Evolutionary conservation across 345 rosid genomes (phyloP).

Genomic region (Cochlearia excelsa): DNA sequence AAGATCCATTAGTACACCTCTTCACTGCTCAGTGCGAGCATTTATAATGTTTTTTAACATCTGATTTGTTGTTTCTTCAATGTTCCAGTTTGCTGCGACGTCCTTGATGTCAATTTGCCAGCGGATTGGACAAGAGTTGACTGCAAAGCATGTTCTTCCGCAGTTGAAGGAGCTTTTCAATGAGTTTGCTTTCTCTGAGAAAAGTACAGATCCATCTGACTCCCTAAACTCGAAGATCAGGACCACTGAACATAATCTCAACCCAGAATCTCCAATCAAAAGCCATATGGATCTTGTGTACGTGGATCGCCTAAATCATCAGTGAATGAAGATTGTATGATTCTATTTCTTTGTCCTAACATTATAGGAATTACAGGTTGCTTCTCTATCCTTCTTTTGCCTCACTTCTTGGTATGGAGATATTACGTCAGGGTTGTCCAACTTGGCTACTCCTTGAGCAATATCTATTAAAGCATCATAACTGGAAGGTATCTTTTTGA

Average conservation of each 20-base stretch:
- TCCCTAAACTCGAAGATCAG: conserved; percentile 49
- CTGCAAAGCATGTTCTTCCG: conserved; percentile 81
- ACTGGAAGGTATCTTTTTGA: conserved; percentile 75
- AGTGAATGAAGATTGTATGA: conserved; percentile 6
- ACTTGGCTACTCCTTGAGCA: conserved; percentile 97
- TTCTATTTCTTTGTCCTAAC: conserved; percentile 26
- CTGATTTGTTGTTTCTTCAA: conserved; percentile 22
- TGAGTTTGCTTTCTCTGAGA: conserved; percentile 93
- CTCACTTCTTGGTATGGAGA: conserved; percentile 90
- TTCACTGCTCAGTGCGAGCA: conserved; percentile 16
- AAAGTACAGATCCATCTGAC: conserved; percentile 44
- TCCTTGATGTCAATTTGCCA: conserved; percentile 73
- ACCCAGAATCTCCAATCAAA: conserved; percentile 60
- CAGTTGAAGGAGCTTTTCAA: conserved; percentile 86
- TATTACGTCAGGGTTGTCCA: conserved; percentile 86
- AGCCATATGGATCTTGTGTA: conserved; percentile 94
- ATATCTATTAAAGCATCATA: conserved; percentile 71
- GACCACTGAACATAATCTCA: conserved; percentile 41
- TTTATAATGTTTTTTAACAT: conserved; percentile 15
- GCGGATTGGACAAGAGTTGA: conserved; percentile 87
- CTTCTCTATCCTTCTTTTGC: conserved; percentile 89
- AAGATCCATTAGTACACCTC: conserved; percentile 7
- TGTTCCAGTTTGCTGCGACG: conserved; percentile 71
- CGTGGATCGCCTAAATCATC: conserved; percentile 39
- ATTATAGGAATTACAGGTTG: conserved; percentile 49